Base-by-base conservation (phyloP, 345 rosid species). In the Cardamine chenopodiifolia region DNA sequence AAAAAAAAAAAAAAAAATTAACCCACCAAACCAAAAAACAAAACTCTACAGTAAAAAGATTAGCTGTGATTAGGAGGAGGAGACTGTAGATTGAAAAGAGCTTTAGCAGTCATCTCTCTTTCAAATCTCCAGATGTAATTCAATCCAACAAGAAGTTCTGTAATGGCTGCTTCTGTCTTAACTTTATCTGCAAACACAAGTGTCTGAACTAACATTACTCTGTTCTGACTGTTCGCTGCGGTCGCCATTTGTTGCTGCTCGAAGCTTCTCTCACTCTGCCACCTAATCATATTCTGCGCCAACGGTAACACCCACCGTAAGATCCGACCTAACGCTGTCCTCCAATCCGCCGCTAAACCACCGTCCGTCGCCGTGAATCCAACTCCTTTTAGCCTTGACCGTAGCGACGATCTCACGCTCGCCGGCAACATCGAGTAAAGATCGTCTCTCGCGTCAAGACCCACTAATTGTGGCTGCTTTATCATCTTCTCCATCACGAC, bases 111-210 rank as follows among this genome's bases (percentile, higher is more conserved):
- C 98, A 90, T 92, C 85, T 96, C 98, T 77, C 93, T 87, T 79
- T 92, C 96, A 42, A 92, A 96, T 75, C 96, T 88, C 99, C 99
- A 96, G 8, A 92, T 83, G 63, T 96, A 96, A 75, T 96, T 96
- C 80, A 96, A 78, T 9, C 99, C 99, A 58, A 96, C 98, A 76
- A 96, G 75, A 32, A 96, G 86, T 83, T 96, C 99, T 3, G 95
- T 84, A 32, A 96, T 88, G 74, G 97, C 97, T 10, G 98, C 97
- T 77, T 96, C 99, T 15, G 93, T 79, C 85, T 90, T 96, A 76
- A 84, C 87, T 74, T 85, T 89, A 67, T 92, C 88, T 0, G 99
- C 96, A 20, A 90, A 92, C 70, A 80, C 74, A 35, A 92, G 76
- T 2, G 99, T 96, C 72, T 96, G 93, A 80, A 92, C 77, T 35